These are phyloP conservation scores for Kuraishia hungarica DNA, from an alignment of 805 yeast genomes.

Conservation along the genomic window DNA sequence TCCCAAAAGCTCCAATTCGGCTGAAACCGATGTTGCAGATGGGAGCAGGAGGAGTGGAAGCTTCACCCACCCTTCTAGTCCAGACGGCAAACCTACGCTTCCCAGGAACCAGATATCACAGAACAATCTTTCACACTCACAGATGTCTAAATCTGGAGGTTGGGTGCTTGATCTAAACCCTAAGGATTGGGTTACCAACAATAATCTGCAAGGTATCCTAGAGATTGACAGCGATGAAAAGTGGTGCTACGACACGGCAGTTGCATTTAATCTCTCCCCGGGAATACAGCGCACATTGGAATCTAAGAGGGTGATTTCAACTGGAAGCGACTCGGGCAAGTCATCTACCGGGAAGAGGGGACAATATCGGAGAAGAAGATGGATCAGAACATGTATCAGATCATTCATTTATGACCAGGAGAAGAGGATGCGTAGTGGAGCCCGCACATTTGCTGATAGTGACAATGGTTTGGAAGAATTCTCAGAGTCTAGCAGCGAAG, in stretches of 20 bases:
- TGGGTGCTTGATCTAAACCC: conserved; percentile 70
- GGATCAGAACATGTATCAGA: conserved; percentile 41
- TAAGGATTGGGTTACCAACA: conserved; percentile 48
- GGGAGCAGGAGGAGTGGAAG: not conserved
- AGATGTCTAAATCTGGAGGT: conserved; percentile 14
- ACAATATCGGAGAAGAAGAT: conserved; percentile 54
- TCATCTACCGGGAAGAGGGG: conserved; percentile 23
- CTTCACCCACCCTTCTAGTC: not conserved
- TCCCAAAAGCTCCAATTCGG: not conserved
- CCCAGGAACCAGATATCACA: conserved; percentile 9
- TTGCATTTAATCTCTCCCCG: not conserved
- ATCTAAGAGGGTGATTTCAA: not conserved
- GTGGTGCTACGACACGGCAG: conserved; percentile 69
- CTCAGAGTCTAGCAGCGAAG: not conserved
- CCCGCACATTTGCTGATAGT: not conserved
- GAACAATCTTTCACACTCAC: conserved; percentile 7
- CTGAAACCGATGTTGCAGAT: not conserved
- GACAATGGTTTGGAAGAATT: not conserved
- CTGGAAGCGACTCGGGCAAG: conserved; percentile 1
- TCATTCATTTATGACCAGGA: conserved; percentile 7
- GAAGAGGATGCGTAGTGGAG: not conserved
- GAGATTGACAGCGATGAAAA: conserved; percentile 66
- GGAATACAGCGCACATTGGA: conserved; percentile 6
- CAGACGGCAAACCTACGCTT: not conserved
- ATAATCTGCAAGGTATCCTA: conserved; percentile 41